A percentile compares a stretch with the other conserved stretches of the same genome.
Evolutionary conservation across 1,284 basidiomycete genomes (phyloP).

Genomic region (Polyporus tsugae): DNA sequence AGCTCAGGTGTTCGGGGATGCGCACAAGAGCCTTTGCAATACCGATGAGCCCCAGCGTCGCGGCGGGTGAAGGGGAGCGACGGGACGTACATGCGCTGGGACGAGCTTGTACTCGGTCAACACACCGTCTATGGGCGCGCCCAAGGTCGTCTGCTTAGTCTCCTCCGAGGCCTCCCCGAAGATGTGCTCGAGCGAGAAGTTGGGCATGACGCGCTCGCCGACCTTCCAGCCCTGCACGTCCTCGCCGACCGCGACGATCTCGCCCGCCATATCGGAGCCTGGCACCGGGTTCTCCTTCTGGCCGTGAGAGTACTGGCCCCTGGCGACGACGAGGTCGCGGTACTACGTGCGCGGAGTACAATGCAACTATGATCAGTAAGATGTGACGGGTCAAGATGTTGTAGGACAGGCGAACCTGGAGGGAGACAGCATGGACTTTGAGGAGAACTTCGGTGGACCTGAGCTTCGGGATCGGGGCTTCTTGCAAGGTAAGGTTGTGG

Average conservation of each 20-base stretch:
- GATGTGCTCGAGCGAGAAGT: slow-evolving; percentile 33
- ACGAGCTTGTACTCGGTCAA: slow-evolving; percentile 58
- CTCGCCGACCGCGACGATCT: slow-evolving; percentile 61
- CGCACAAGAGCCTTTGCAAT: slow-evolving; percentile 36
- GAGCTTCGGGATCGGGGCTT: slow-evolving; percentile 43
- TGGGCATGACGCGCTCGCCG: slow-evolving; percentile 62
- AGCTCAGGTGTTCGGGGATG: slow-evolving; percentile 45
- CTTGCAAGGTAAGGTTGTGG: slow-evolving; percentile 44
- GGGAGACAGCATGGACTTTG: slow-evolving; percentile 59
- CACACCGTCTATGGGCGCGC: slow-evolving; percentile 60
- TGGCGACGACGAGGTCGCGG: slow-evolving; percentile 53
- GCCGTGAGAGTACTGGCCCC: slow-evolving; percentile 42
- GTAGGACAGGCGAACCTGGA: slow-evolving; percentile 39
- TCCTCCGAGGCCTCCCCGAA: slow-evolving; percentile 29
- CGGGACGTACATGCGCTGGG: slow-evolving; percentile 39
- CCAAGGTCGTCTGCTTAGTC: slow-evolving; percentile 48
- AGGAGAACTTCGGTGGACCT: slow-evolving; percentile 54
- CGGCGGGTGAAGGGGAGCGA: slow-evolving; percentile 50
- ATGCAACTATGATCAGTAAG: not conserved
- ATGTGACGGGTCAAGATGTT: not conserved
- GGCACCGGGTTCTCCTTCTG: slow-evolving; percentile 52
- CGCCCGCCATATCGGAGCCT: slow-evolving; percentile 69
- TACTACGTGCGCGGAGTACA: slow-evolving; percentile 42
- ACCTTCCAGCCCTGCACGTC: slow-evolving; percentile 49
- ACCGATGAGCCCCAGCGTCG: not conserved